Percentiles rank a stretch among this genome's conserved stretches.
phyloP scores from a whole-genome alignment of 441 rosid species.

The Mallotus repandus region DNA sequence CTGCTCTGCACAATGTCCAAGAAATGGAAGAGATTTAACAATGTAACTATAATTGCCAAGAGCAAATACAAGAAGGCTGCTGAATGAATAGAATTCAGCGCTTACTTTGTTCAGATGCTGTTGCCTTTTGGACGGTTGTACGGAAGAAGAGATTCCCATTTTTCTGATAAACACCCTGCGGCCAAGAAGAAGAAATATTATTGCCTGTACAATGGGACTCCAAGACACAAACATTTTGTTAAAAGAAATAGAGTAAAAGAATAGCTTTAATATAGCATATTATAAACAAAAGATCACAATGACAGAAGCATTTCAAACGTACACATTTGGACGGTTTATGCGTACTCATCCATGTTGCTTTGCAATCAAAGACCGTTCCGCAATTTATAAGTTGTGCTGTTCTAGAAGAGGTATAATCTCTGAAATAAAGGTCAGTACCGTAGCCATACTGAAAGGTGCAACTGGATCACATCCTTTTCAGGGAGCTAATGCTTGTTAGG shows the following conservation, averaged over 20 bases:
- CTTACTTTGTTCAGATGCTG: conserved; percentile 50
- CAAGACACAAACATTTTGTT: neutral
- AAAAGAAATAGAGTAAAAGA: neutral
- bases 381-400: neutral
- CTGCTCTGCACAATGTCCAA: conserved; percentile 38
- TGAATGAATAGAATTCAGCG: neutral
- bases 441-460: too few relatives aligned
- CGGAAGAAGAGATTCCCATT: conserved; percentile 47
- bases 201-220: neutral
- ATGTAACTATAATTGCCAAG: conserved; percentile 8
- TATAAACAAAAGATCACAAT: neutral
- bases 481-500: too few relatives aligned
- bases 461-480: too few relatives aligned
- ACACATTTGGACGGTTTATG: neutral
- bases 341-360: neutral
- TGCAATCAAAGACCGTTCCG: too few relatives aligned
- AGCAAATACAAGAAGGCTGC: neutral
- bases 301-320: neutral
- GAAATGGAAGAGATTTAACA: neutral
- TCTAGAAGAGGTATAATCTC: neutral
- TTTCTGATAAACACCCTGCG: conserved; percentile 51
- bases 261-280: neutral
- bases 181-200: conserved; percentile 16
- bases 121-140: conserved; percentile 41
- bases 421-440: too few relatives aligned